Conservation (phyloP, 106 monocot species). For the Dendrobium nobile region DNA sequence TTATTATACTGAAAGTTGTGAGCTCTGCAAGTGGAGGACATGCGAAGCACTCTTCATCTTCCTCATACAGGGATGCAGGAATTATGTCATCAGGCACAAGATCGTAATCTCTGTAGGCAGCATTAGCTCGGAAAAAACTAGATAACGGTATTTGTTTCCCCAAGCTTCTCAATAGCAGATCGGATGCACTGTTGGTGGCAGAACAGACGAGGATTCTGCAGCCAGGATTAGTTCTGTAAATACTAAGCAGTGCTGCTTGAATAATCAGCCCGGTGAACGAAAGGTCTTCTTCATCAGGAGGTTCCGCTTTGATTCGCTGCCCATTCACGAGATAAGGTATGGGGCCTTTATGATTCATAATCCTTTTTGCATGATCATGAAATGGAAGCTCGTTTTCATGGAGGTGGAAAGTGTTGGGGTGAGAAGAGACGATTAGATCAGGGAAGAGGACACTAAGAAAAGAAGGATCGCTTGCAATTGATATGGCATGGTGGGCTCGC, state of each 20-base stretch:
- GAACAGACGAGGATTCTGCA: slow-evolving; percentile 31
- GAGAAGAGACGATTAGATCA: background rate
- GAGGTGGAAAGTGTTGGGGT: background rate
- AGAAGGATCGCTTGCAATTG: slow-evolving; percentile 16
- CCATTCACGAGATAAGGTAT: slow-evolving; percentile 31
- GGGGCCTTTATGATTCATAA: slow-evolving; percentile 17
- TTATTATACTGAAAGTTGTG: slow-evolving; percentile 17
- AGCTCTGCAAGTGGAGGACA: slow-evolving; percentile 18
- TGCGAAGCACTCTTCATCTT: slow-evolving; percentile 23
- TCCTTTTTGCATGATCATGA: background rate
- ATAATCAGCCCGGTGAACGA: slow-evolving; percentile 11
- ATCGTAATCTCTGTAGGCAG: slow-evolving; percentile 26
- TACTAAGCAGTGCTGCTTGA: slow-evolving; percentile 11
- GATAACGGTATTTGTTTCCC: slow-evolving; percentile 1
- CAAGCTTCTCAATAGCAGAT: slow-evolving; percentile 14
- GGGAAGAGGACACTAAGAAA: slow-evolving; percentile 32
- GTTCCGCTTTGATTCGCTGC: background rate
- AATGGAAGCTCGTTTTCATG: background rate
- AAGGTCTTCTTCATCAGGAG: too few species aligned
- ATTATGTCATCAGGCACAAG: slow-evolving; percentile 27
- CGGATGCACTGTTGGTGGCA: slow-evolving; percentile 25
- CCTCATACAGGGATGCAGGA: slow-evolving; percentile 5
- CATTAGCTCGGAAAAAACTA: slow-evolving; percentile 31
- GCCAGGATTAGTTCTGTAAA: background rate
- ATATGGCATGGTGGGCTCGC: slow-evolving; percentile 28